Conservation (phyloP, 352 stramenopile genomes). For the Pythium myriotylum region DNA sequence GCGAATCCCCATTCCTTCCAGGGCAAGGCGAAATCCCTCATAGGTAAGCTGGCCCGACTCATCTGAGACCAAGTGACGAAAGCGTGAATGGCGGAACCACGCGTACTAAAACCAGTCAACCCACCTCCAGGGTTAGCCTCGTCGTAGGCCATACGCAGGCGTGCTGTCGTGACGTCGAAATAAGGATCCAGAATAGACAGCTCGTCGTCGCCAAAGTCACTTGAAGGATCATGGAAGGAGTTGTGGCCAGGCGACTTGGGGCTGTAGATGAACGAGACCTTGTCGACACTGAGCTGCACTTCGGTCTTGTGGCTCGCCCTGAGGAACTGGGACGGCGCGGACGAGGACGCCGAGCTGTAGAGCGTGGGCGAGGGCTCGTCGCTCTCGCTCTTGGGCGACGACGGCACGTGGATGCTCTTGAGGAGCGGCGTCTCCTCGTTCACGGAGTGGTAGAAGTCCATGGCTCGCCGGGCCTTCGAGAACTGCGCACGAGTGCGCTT, state of each 20-base stretch:
- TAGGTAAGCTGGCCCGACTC: conserved; percentile 53
- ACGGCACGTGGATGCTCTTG: conserved; percentile 29
- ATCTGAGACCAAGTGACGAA: conserved; percentile 1
- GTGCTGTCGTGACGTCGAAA: conserved; percentile 82
- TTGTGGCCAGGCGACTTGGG: conserved; percentile 57
- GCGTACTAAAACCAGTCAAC: background rate
- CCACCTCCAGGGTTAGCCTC: conserved; percentile 53
- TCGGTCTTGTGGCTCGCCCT: conserved; percentile 45
- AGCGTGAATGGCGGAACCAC: background rate
- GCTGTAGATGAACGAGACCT: conserved; percentile 83
- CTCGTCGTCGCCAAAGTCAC: conserved; percentile 55
- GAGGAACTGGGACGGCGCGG: conserved; percentile 14
- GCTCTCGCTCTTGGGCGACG: conserved; percentile 41
- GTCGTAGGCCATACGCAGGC: conserved; percentile 71
- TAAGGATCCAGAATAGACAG: conserved; percentile 86
- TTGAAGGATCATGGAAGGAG: conserved; percentile 49
- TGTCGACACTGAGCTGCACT: conserved; percentile 76
- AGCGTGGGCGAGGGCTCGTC: conserved; percentile 29
- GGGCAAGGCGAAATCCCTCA: conserved; percentile 54
- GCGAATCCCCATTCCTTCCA: conserved; percentile 72
- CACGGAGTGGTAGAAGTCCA: conserved; percentile 47
- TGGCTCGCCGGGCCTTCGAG: conserved; percentile 2
- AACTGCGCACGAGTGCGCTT: background rate
- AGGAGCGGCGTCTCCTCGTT: conserved; percentile 51
- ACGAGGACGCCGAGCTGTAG: conserved; percentile 26